Base-by-base conservation (phyloP, 176 grass and related monocot species). In the Carex myosuroides region DNA sequence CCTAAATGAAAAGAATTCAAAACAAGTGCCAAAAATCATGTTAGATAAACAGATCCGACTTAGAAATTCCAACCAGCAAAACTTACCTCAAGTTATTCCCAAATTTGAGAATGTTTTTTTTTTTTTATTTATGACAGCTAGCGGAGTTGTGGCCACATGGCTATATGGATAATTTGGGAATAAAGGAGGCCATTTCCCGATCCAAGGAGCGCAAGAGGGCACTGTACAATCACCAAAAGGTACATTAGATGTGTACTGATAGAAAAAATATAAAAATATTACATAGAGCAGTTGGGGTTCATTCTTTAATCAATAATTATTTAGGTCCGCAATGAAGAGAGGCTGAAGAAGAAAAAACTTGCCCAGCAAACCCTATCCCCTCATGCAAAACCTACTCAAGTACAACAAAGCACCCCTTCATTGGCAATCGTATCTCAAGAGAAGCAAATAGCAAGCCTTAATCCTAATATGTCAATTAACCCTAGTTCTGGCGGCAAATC, bases 131-230 rank as follows among this genome's bases (percentile, higher is more conserved):
- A 21, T 13, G 55, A 81, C 87, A 99, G 97, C 90, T 99, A 73
- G 93, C 90, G 29, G 97, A 99, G 73, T 86, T 99, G 46, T 99
- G 97, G 97, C 97, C 97, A 17, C 88, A 85, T 91, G 97, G 97
- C 66, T 94, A 60, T 64, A 99, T 99, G 93, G 93, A 99, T 89
- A 96, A 96, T 89, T 67, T 96, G 70, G 97, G 97, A 87, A 94
- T 99, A 82, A 99, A 96, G 86, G 97, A 99, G 83, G 93, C 97
- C 33, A 94, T 99, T 87, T 86, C 20, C 79, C 90, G 93, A 92
- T 90, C 97, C 10, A 99, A 99, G 81, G 91, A 96, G 55, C 87
- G 96, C 14, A 94, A 87, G 81, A 85, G 87, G 42, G 56, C 13
- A 60, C 83, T 94, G 5, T 89, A 91, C 81, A 89, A 54, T 86